Evolutionary conservation across 139 green algal genomes (phyloP).

Genomic region (Tetradesmus obliquus): DNA sequence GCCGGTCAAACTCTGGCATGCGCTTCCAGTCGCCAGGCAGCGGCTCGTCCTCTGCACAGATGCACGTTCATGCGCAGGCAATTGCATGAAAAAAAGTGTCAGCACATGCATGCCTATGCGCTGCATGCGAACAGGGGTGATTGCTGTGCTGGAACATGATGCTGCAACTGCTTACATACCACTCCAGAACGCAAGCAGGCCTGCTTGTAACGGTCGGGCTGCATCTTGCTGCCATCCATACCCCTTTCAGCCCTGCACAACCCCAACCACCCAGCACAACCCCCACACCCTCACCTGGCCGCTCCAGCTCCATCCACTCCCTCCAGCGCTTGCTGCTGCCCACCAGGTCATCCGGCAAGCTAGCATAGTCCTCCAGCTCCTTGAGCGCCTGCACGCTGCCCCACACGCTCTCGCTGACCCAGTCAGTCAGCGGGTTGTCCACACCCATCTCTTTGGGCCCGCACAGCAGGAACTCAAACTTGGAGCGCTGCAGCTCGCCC

Average conservation of each 20-base stretch:
- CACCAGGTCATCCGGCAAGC: slow-evolving; percentile 88
- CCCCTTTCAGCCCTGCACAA: neutral
- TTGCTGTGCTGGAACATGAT: neutral
- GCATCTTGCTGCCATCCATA: no score
- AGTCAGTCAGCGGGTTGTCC: slow-evolving; percentile 87
- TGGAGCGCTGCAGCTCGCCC: slow-evolving; percentile 77
- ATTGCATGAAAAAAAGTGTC: neutral
- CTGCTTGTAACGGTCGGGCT: no score
- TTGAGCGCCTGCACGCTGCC: slow-evolving; percentile 72
- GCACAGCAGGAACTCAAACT: slow-evolving; percentile 89
- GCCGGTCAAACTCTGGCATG: slow-evolving; percentile 86
- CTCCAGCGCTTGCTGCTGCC: slow-evolving; percentile 88
- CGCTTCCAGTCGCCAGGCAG: slow-evolving; percentile 95
- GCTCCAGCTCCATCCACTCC: slow-evolving; percentile 93
- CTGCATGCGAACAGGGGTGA: neutral
- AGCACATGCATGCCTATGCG: neutral
- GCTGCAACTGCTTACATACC: no score
- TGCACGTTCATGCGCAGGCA: neutral
- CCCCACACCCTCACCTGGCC: slow-evolving; percentile 53
- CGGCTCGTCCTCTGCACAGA: slow-evolving; percentile 81
- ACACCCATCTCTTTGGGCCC: slow-evolving; percentile 77
- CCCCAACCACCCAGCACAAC: no score
- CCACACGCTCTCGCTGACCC: slow-evolving; percentile 78
- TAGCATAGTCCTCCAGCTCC: slow-evolving; percentile 87
- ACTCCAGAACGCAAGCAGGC: no score